Conservation (phyloP, 768 basidiomycete genomes). For the Tricholoma terreum region DNA sequence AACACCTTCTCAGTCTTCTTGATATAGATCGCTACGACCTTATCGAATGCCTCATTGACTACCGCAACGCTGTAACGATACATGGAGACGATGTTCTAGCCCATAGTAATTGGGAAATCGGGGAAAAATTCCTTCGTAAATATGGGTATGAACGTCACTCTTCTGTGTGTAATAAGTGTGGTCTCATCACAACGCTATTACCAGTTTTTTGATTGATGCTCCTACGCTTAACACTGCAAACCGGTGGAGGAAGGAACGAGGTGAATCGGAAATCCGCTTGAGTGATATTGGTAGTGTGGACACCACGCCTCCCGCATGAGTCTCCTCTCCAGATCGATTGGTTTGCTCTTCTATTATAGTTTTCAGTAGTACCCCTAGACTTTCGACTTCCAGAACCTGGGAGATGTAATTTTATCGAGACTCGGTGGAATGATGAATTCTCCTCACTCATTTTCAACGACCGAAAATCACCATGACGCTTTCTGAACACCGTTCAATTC, state of each 20-base stretch:
- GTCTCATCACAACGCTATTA: conserved; percentile 3
- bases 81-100: conserved; percentile 93
- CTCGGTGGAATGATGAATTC: neutral
- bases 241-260: conserved; percentile 85
- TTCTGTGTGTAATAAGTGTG: neutral
- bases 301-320: conserved; percentile 24
- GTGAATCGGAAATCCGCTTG: conserved; percentile 66
- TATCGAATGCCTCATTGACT: conserved; percentile 75
- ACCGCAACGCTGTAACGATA: conserved; percentile 63
- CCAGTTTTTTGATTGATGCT: conserved; percentile 77
- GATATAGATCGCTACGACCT: conserved; percentile 70
- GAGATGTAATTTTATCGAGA: neutral
- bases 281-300: conserved; percentile 46
- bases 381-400: neutral
- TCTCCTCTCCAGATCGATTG: neutral
- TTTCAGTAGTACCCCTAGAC: neutral
- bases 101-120: conserved; percentile 87
- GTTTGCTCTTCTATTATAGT: conserved; percentile 1
- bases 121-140: conserved; percentile 77
- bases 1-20: neutral
- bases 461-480: conserved; percentile 76
- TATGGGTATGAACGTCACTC: conserved; percentile 57
- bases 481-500: conserved; percentile 87
- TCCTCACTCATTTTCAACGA: neutral
- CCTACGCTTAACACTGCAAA: conserved; percentile 70